Evolutionary conservation across 2,329 filamentous ascomycete genomes (phyloP), one percentile per base, ranked within the genome.

Genomic region (Pseudocercospora crystallina): DNA sequence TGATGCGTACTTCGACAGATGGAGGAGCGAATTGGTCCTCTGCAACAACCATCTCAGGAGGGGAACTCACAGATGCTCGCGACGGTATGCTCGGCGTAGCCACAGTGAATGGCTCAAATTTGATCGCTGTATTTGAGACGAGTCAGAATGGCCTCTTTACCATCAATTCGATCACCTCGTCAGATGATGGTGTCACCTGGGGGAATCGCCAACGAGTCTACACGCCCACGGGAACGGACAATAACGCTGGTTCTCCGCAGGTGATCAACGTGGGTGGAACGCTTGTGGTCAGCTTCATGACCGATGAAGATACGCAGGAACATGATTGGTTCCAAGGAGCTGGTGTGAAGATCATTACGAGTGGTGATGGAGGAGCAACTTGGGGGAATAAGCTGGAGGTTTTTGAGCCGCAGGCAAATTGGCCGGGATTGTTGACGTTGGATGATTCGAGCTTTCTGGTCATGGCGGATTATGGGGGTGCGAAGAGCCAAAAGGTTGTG

Each of bases 21-120:
- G 69, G 67, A 2, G 74, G 76, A 1, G 10, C 29, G 13, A 74
- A 70, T 8, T 76, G 72, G 73, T 64, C 60, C 1, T 42, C 37
- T 8, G 56, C 61, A 50, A 47, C 65, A 9, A 61, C 62, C 2
- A 67, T 76, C 11, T 71, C 73, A 0, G 72, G 73, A 8, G 48
- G 55, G 3, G 62, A 65, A 3, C 43, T 65, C 15, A 62, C 53
- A 2, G n/a, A n/a, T n/a, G 65, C 73, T 2, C 65, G 74, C 13
- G 74, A 77, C 44, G 74, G 75, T 26, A 77, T 77, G 75, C 60
- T 73, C 7, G 73, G 73, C 11, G 71, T 78, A 4, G 71, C 72
- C 15, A 33, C 36, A 5, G 0, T 57, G 58, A 59, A 60, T 4
- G 53, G 52, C 5, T 59, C 56, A 15, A 67, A 66, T 37, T 63